phyloP scores from a whole-genome alignment of 345 rosid species.

The Arabidopsis arenosa region DNA sequence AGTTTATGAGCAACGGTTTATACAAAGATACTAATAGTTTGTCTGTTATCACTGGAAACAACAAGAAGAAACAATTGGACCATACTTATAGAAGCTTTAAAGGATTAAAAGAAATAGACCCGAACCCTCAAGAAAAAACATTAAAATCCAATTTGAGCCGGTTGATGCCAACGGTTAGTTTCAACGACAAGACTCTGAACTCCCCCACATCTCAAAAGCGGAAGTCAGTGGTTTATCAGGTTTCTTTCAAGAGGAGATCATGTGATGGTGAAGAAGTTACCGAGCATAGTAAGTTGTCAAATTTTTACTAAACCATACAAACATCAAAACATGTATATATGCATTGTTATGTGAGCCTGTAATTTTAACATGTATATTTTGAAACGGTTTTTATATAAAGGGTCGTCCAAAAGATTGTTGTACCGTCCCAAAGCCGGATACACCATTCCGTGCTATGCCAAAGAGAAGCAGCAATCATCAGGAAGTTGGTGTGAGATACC shows the following conservation, averaged over 20 bases:
- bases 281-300: constrained; percentile 54
- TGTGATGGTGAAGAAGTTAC: constrained; percentile 65
- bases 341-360: not conserved
- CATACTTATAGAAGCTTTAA: constrained; percentile 42
- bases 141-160: constrained; percentile 35
- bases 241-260: constrained; percentile 73
- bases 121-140: constrained; percentile 37
- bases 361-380: not conserved
- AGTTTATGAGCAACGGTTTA: constrained; percentile 32
- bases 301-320: not conserved
- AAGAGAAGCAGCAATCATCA: constrained; percentile 50
- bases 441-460: constrained; percentile 49
- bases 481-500: constrained; percentile 75
- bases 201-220: constrained; percentile 48
- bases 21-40: constrained; percentile 33
- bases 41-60: constrained; percentile 24
- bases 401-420: constrained; percentile 60
- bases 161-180: constrained; percentile 48
- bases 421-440: constrained; percentile 69
- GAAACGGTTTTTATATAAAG: constrained; percentile 41
- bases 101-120: constrained; percentile 32
- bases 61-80: constrained; percentile 41
- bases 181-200: constrained; percentile 45
- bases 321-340: not conserved
- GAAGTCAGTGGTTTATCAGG: constrained; percentile 58